Conservation (phyloP, 1,284 basidiomycete species). For the Singerocomus inundabilis region DNA sequence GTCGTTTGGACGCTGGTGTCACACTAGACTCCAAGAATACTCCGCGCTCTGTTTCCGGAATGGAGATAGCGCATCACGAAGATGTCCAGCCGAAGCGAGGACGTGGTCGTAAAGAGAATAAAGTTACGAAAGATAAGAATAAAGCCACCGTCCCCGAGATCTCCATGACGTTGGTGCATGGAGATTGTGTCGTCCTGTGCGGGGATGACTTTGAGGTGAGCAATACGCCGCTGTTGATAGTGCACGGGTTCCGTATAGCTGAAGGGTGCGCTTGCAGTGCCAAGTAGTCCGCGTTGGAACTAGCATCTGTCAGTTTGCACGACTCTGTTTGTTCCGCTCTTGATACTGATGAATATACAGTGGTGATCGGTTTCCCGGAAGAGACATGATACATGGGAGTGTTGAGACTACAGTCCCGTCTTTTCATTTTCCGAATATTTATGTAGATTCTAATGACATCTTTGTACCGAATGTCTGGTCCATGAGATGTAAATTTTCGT, state of each 20-base stretch:
- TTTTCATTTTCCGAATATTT: neutral
- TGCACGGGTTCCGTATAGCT: neutral
- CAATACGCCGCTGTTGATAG: neutral
- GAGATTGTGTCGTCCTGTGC: conserved; percentile 49
- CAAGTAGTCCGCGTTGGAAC: conserved; percentile 34
- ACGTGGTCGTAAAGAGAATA: conserved; percentile 13
- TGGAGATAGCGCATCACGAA: conserved; percentile 2
- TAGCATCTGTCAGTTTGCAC: conserved; percentile 29
- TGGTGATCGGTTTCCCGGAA: conserved; percentile 26
- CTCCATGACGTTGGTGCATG: conserved; percentile 53
- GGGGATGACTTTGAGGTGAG: conserved; percentile 57
- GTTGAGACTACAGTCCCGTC: neutral
- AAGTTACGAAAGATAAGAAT: conserved; percentile 17
- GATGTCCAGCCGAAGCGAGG: conserved; percentile 4
- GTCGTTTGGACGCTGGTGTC: neutral
- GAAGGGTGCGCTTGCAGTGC: conserved; percentile 20
- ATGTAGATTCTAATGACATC: conserved; percentile 4
- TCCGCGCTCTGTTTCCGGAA: neutral
- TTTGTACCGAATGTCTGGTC: neutral
- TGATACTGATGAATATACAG: conserved; percentile 19
- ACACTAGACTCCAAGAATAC: neutral
- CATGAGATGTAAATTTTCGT: conserved; percentile 1
- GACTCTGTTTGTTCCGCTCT: neutral
- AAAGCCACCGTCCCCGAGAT: conserved; percentile 28
- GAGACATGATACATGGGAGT: conserved; percentile 7